Evolutionary conservation across 2,329 filamentous ascomycete species (phyloP).

Genomic region (Trichoderma polysporum): DNA sequence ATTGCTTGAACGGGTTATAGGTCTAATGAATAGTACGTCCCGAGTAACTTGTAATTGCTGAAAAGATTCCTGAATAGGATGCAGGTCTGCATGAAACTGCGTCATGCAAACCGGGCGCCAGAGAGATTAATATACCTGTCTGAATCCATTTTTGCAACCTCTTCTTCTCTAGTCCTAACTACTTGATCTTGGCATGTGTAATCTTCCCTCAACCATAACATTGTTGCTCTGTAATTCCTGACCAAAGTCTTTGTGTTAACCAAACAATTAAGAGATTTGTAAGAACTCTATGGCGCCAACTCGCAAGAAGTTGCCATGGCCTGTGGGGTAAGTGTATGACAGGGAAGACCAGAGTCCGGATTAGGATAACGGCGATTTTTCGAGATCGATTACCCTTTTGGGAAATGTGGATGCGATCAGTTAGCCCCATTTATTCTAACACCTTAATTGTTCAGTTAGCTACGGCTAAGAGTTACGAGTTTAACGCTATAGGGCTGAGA

Average conservation of each 20-base stretch:
- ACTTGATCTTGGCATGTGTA: neutral
- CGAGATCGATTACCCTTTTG: neutral
- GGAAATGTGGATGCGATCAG: neutral
- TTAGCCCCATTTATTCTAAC: neutral
- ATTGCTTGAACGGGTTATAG: neutral
- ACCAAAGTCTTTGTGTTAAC: neutral
- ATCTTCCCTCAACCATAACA: neutral
- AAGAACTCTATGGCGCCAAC: neutral
- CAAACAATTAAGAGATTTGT: neutral
- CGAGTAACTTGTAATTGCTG: too few species aligned
- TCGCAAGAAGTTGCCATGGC: neutral
- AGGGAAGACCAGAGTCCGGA: neutral
- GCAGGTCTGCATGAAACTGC: neutral
- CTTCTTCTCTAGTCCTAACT: neutral
- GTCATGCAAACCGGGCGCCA: too few species aligned
- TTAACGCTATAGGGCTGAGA: neutral
- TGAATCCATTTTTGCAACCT: neutral
- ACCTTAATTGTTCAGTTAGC: neutral
- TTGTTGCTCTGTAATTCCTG: neutral
- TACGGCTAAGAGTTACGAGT: neutral
- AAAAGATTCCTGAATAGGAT: too few species aligned
- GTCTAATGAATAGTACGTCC: neutral
- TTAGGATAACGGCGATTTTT: neutral
- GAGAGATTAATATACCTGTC: neutral
- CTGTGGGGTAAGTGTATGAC: neutral